A percentile compares a stretch with the other conserved stretches of the same genome.
Evolutionary conservation across 2,329 filamentous ascomycete species (phyloP).

Genomic region (Neospermospora avenae): DNA sequence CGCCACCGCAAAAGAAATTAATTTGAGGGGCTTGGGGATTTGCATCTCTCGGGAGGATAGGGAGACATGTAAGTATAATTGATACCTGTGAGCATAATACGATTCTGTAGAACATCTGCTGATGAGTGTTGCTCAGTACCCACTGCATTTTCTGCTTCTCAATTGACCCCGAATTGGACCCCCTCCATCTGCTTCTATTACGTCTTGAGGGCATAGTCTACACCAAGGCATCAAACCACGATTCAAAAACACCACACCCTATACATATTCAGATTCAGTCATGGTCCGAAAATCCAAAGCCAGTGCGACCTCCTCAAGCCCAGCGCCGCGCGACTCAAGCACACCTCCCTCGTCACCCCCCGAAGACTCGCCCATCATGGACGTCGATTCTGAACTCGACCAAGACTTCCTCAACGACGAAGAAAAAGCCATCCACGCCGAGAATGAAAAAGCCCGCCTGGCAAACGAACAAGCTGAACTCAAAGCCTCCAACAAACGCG

Average conservation of each 20-base stretch:
- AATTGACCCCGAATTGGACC: not conserved
- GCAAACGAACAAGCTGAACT: constrained; percentile 47
- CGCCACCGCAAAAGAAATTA: too few relatives aligned
- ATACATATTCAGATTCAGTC: not conserved
- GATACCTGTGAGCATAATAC: not conserved
- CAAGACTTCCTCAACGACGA: constrained; percentile 23
- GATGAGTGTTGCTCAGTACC: not conserved
- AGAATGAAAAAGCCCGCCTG: constrained; percentile 45
- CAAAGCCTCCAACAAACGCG: constrained; percentile 12
- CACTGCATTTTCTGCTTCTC: not conserved
- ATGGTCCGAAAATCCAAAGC: constrained; percentile 1
- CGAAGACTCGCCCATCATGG: constrained; percentile 12
- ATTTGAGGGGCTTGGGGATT: too few relatives aligned
- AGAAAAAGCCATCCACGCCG: constrained; percentile 33
- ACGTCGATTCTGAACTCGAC: constrained; percentile 22
- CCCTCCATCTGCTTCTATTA: not conserved
- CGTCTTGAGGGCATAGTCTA: not conserved
- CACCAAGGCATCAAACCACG: not conserved
- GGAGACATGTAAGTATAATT: not conserved
- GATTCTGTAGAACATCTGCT: not conserved
- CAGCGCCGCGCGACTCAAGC: constrained; percentile 23
- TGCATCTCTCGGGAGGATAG: too few relatives aligned
- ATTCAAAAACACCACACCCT: not conserved
- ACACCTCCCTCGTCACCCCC: constrained; percentile 30
- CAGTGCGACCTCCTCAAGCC: constrained; percentile 10